A percentile compares a stretch with the other conserved stretches of the same genome.
Conservation (phyloP, 352 stramenopile species). For the Pythium graminicola region DNA sequence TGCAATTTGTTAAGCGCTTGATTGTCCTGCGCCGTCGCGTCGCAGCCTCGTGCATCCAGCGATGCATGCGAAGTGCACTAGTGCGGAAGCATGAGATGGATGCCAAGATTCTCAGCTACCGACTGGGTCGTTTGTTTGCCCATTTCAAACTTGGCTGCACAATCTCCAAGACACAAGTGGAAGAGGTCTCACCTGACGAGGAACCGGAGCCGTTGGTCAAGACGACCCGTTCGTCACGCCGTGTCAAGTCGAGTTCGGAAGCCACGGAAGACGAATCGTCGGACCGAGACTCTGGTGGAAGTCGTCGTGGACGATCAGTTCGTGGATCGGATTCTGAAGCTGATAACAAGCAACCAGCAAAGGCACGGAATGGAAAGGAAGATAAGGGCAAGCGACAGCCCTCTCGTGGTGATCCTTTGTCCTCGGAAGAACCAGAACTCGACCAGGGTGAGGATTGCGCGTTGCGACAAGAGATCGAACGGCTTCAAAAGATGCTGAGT, state of each 20-base stretch:
- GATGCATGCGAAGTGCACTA: constrained; percentile 16
- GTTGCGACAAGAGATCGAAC: constrained; percentile 65
- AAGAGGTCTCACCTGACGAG: constrained; percentile 5
- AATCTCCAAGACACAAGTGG: constrained; percentile 9
- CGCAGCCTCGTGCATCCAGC: constrained; percentile 19
- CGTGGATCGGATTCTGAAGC: background rate
- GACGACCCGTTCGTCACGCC: background rate
- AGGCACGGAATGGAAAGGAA: constrained; percentile 7
- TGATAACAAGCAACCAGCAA: constrained; percentile 3
- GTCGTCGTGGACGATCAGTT: background rate
- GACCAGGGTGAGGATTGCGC: constrained; percentile 38
- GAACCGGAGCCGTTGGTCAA: constrained; percentile 4
- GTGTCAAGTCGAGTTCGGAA: constrained; percentile 8
- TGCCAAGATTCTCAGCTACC: constrained; percentile 13
- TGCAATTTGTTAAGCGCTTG: constrained; percentile 16
- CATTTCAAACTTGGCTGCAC: constrained; percentile 18
- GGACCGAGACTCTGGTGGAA: constrained; percentile 2
- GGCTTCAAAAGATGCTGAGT: constrained; percentile 65
- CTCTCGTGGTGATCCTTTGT: constrained; percentile 7
- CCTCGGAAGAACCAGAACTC: constrained; percentile 17
- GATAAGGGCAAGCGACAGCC: constrained; percentile 10
- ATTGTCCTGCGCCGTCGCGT: constrained; percentile 14
- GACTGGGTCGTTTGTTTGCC: constrained; percentile 9
- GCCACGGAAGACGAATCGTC: constrained; percentile 24
- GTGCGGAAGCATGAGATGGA: constrained; percentile 14